A percentile compares a stretch with the other conserved stretches of the same genome.
Conservation (phyloP, 345 rosid species). For the Eucalyptus pumila region DNA sequence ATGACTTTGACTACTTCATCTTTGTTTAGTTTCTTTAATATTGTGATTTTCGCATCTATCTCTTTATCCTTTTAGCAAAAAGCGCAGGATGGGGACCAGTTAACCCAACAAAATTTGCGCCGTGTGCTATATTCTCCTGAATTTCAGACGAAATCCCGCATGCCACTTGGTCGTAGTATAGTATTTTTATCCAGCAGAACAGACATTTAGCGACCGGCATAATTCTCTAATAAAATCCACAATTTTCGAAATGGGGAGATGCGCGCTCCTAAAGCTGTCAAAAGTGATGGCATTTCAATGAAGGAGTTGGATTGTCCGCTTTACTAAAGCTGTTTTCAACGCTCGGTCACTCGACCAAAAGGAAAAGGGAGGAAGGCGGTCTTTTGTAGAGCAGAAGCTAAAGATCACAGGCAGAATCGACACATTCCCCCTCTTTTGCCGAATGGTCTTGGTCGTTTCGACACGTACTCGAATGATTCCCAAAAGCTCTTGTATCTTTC, state of each 20-base stretch:
- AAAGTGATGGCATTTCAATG: background rate
- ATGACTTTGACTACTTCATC: background rate
- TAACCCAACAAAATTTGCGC: background rate
- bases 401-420: background rate
- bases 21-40: background rate
- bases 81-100: background rate
- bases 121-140: background rate
- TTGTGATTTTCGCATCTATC: background rate
- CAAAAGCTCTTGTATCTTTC: background rate
- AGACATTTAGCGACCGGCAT: background rate
- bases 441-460: background rate
- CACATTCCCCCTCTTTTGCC: background rate
- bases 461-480: background rate
- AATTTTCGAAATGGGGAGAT: background rate
- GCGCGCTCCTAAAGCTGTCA: background rate
- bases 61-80: background rate
- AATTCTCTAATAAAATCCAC: background rate
- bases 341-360: background rate
- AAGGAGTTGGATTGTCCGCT: background rate
- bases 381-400: background rate
- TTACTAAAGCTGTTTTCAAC: background rate
- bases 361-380: background rate
- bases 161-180: background rate
- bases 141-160: background rate
- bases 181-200: background rate